phyloP scores from a whole-genome alignment of 768 basidiomycete species.

The Omphalotus guepiniiformis region DNA sequence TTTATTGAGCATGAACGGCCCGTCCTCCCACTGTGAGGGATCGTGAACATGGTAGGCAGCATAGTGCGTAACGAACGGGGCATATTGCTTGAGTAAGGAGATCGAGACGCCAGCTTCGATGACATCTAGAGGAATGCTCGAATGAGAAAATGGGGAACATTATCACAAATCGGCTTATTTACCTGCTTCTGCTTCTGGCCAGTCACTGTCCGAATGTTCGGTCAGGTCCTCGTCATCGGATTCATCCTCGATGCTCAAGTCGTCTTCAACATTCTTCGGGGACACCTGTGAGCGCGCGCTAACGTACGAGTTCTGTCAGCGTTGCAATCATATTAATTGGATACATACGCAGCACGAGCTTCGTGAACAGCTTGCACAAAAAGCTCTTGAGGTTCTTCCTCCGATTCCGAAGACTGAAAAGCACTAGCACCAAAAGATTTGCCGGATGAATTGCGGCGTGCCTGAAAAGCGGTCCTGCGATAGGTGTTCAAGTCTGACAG shows the following conservation, averaged over 20 bases:
- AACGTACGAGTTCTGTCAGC: slow-evolving; percentile 17
- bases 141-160: too few relatives aligned
- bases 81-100: slow-evolving; percentile 41
- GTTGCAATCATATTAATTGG: slow-evolving; percentile 49
- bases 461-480: slow-evolving; percentile 10
- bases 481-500: slow-evolving; percentile 26
- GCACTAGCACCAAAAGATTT: slow-evolving; percentile 10
- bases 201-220: slow-evolving; percentile 46
- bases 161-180: too few relatives aligned
- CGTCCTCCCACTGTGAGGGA: slow-evolving; percentile 41
- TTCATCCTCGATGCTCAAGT: slow-evolving; percentile 68
- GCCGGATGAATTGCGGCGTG: slow-evolving; percentile 22
- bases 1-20: slow-evolving; percentile 41
- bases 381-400: slow-evolving; percentile 45
- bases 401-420: slow-evolving; percentile 54
- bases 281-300: background rate
- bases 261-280: slow-evolving; percentile 37
- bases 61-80: slow-evolving; percentile 47
- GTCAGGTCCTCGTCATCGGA: slow-evolving; percentile 74
- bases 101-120: background rate
- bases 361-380: slow-evolving; percentile 67
- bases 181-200: too few relatives aligned
- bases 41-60: slow-evolving; percentile 25
- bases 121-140: slow-evolving; percentile 15
- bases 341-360: slow-evolving; percentile 62